Evolutionary conservation across 75 land plant genomes (phyloP).

Genomic region (Cryptomeria japonica): DNA sequence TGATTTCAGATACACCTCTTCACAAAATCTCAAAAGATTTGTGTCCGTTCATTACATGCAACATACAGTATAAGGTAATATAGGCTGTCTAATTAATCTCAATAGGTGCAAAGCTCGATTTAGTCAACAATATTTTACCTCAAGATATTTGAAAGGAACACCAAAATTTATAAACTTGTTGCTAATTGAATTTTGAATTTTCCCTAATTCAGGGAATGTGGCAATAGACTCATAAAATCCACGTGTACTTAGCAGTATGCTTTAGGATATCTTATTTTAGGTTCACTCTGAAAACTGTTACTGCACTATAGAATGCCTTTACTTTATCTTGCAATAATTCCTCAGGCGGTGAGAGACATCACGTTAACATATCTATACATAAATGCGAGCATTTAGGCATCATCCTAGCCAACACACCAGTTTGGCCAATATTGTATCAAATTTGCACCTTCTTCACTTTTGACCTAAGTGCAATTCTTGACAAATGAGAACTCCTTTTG

Average conservation of each 20-base stretch:
- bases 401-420: too few relatives aligned
- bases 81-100: neutral
- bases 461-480: too few relatives aligned
- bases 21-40: neutral
- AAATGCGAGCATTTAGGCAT: too few relatives aligned
- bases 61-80: neutral
- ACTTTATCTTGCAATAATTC: neutral
- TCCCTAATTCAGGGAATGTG: neutral
- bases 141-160: neutral
- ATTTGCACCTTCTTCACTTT: too few relatives aligned
- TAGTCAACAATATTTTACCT: neutral
- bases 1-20: neutral
- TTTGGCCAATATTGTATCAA: too few relatives aligned
- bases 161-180: neutral
- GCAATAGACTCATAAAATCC: neutral
- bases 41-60: neutral
- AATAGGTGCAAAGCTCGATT: neutral
- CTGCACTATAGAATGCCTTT: neutral
- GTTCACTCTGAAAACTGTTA: neutral
- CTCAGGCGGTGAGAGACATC: neutral
- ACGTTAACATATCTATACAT: neutral
- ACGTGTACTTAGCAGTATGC: neutral
- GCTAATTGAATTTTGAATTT: neutral
- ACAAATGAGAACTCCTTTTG: too few relatives aligned
- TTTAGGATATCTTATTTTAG: neutral